phyloP scores from a whole-genome alignment of 441 rosid genomes.

The Iberis amara region DNA sequence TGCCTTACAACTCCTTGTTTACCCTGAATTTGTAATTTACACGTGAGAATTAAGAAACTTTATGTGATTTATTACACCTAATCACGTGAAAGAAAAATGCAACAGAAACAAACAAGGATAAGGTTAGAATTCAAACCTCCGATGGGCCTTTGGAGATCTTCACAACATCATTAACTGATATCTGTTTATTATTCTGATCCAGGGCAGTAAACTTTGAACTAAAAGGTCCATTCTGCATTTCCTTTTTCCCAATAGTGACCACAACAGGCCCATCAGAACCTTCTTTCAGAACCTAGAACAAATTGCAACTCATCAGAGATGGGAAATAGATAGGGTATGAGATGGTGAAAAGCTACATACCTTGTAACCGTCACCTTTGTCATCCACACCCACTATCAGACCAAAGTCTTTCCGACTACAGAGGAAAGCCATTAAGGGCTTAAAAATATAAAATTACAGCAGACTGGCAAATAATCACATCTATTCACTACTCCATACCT shows the following conservation, averaged over 20 bases:
- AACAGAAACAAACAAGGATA: slow-evolving; percentile 14
- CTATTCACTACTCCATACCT: slow-evolving; percentile 44
- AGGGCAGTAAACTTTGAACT: slow-evolving; percentile 73
- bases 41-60: slow-evolving; percentile 8
- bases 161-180: slow-evolving; percentile 68
- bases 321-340: slow-evolving; percentile 9
- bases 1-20: slow-evolving; percentile 79
- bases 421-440: slow-evolving; percentile 25
- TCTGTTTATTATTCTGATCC: slow-evolving; percentile 50
- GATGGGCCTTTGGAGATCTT: slow-evolving; percentile 73
- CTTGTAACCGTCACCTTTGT: slow-evolving; percentile 73
- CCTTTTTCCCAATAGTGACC: slow-evolving; percentile 44
- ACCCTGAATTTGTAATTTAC: slow-evolving; percentile 50
- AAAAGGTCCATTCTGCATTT: slow-evolving; percentile 54
- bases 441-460: slow-evolving; percentile 16
- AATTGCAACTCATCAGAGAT: slow-evolving; percentile 28
- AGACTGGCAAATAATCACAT: slow-evolving; percentile 18
- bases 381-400: slow-evolving; percentile 71
- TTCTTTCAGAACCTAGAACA: slow-evolving; percentile 69
- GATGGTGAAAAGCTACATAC: slow-evolving; percentile 34
- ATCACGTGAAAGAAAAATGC: slow-evolving; percentile 2
- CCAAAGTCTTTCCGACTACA: slow-evolving; percentile 90
- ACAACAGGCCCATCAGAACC: slow-evolving; percentile 61
- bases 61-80: slow-evolving; percentile 3
- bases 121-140: slow-evolving; percentile 43